Evolutionary conservation across 2,329 filamentous ascomycete species (phyloP), one percentile per base, ranked within the genome.

Genomic region (Erysiphe pulchra): DNA sequence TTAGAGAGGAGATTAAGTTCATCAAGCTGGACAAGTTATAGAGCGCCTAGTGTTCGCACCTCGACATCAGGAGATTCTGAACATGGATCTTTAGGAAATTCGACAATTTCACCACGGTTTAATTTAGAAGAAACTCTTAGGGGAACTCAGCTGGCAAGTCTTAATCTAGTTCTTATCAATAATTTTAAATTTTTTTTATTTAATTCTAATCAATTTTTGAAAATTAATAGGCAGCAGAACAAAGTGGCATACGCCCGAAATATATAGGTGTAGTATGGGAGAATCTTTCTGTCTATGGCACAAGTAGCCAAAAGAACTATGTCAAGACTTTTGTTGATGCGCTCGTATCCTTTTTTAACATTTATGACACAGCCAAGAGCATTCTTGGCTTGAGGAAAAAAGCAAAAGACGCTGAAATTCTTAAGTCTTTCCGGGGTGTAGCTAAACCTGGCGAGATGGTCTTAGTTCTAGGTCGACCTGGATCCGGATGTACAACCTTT

Each of bases 371-470:
- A 0, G 59, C 76, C 44, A 71, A 71, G 61, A 65, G 63, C 16
- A 54, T 84, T 10, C 61, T 86, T 1, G 78, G 80, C 0, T 55
- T 75, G 14, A 73, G 75, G 0, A 72, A 71, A 47, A 81, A 80
- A 58, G 76, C 76, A 2, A 65, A 65, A 31, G 79, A 92, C 57
- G 71, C 77, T 37, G 77, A 82, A 6, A 76, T 92, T 41, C 62
- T 92, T 20, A 69, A 82, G 49, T 66, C 71, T 51, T 90, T 86
- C 62, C 68, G 66, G 45, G 80, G 78, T 31, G 68, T 80, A 1
- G 73, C 75, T 47, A 75, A 77, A 50, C 80, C 83, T 0, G 86
- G 85, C 1, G 85, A 93, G 65, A 92, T 93, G 84, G 71, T 58
- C 3, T 46, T 60, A 11, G 57, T 60, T 0, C 51, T 59, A 11